Evolutionary conservation across 2,329 filamentous ascomycete genomes (phyloP), one percentile per base, ranked within the genome.

Genomic region (Aspergillus arachidicola): DNA sequence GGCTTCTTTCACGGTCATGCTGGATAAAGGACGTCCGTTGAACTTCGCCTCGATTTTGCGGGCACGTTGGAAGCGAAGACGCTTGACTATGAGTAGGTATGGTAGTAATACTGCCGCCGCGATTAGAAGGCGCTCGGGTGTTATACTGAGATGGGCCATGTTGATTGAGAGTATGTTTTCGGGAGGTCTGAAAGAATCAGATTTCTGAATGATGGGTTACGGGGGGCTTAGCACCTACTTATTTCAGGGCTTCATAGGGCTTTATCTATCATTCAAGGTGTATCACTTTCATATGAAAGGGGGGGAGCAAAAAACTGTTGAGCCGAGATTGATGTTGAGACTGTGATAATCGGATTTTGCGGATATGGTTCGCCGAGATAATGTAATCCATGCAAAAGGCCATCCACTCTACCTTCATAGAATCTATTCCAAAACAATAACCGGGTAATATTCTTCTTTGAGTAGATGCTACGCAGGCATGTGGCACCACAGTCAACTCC

Each of bases 1-100:
- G 21, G 72, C 71, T 64, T 75, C 71, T 38, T 67, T 58, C 30
- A 68, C 61, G 7, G 71, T 74, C 72, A 74, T 75, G 57, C 63
- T 73, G 12, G 72, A 72, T 23, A 74, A 53, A 53, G 70, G 51
- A 46, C 58, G 58, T 3, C 28, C 19, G 12, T 1, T 58, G 28
- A 58, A 50, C 19, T 36, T 34, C 30, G 51, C 19, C 51, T 54
- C 14, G 10, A 36, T 54, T 3, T 21, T 36, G 10, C 16, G 19
- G 4, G 51, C 51, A 36, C 51, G 51, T 36, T 54, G 28, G 19
- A 34, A 54, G 7, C 51, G 51, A 36, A n/a, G 14, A 6, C 28
- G 51, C 28, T 36, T 32, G 10, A 54, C 51, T 1, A 54, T 6
- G 9, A 54, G 28, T 7, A 54, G 4, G 21, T 54, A 54, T 10